Base-by-base conservation (phyloP, 352 stramenopile species). In the Ophiocytium majus region DNA sequence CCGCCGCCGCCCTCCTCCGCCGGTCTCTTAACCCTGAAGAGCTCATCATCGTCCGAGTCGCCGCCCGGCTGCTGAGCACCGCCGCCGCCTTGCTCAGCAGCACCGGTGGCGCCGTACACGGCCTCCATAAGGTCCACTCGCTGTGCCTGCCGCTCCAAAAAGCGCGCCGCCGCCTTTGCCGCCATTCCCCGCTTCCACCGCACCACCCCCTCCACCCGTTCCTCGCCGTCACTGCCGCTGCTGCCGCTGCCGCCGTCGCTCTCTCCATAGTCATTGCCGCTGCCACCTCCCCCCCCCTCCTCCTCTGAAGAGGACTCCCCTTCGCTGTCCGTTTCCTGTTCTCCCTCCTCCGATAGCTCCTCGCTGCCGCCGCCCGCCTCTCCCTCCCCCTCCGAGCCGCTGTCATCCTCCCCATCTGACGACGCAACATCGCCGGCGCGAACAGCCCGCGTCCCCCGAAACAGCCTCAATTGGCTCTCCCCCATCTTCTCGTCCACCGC, bases 401-500 rank as follows among this genome's bases (percentile, higher is more conserved):
- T 23, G 19, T 80, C 63, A 31, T 84, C 81, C 0, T 64, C 81
- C 37, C 49, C 36, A 33, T 34, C 76, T 9, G 9, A n/a, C 33
- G 34, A 64, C 36, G 31, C 32, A 32, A 87, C 82, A 83, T 19
- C 79, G 9, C 0, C 49, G 1, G 35, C 34, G 10, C 37, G 37
- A 0, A 87, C 28, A 57, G 36, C 57, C 9, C 63, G 10, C n/a
- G 50, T 49, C 14, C 91, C 96, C 91, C 98, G 98, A 85, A 99
- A 99, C 32, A 99, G 91, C 63, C 94, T 95, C 28, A 99, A 89
- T 82, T 94, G 95, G 28, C 96, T 95, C 64, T 95, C 93, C 36
- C 95, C 89, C 86, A 99, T 93, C 35, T 96, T 95, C 80, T 98
- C 94, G 87, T 99, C 96, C 0, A 99, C 92, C 33, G 95, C 96